Evolutionary conservation across 1,284 basidiomycete species (phyloP), one percentile per base, ranked within the genome.

Genomic region (Golubevia pallescens): DNA sequence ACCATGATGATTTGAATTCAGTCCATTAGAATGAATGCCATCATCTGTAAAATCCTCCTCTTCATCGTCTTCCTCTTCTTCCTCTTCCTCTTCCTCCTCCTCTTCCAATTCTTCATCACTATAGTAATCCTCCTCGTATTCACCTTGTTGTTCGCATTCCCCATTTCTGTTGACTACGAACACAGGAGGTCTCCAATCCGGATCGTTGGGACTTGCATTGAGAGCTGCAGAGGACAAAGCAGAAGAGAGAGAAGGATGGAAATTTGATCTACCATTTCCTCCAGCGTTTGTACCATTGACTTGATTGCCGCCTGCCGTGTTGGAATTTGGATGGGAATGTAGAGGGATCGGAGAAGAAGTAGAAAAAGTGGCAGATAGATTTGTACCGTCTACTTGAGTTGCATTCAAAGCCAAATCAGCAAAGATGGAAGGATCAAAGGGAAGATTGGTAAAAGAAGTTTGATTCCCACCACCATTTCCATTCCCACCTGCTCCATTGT

Each of bases 341-440:
- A 77, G 67, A 20, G 71, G 77, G 4, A 67, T 62, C 53, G 79
- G 61, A 7, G 77, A 38, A 38, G 34, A 38, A n/a, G n/a, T n/a
- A 38, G 5, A 4, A 38, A 38, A 38, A 38, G 34, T 38, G 10
- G 34, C 34, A 5, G 3, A 10, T 5, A 38, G 3, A 10, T 38
- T 38, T n/a, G n/a, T n/a, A 5, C 5, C 34, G 10, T 38, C 34
- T 5, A 10, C 55, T 60, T 71, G 71, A 55, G 77, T 77, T 13
- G 77, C 67, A 34, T 79, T 75, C 28, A 82, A 64, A 20, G 78
- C 74, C 4, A 80, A 65, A 63, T 82, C 80, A 64, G 78, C 77
- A 70, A 80, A 82, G 69, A 82, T 73, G 38, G 74, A 73, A 8
- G 79, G 75, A 64, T 82, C 80, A 51, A 82, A 81, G 55, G 79